Evolutionary conservation across 768 basidiomycete genomes (phyloP), one percentile per base, ranked within the genome.

Genomic region (Phanerodontia chrysosporium): DNA sequence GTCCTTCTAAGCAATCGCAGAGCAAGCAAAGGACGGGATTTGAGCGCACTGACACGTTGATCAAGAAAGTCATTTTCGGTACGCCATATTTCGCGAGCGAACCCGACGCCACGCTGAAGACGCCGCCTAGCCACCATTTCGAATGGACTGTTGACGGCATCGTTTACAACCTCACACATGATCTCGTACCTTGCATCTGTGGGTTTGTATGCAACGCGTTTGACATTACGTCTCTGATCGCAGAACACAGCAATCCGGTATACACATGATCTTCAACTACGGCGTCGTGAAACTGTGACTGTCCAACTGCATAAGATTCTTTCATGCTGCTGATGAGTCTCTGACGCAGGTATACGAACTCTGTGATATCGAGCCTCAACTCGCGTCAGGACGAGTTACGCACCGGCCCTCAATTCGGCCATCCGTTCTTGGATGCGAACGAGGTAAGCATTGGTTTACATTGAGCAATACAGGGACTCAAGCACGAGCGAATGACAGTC

Each of bases 51-150:
- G 62, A 62, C 22, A 49, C 21, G 42, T 42, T 57, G 3, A 48
- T 62, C 22, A 62, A 55, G 27, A 59, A 52, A 42, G 56, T 62
- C 35, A 62, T 59, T 18, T 49, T 55, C 18, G n/a, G 62, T 62
- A 49, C 45, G 62, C 53, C 22, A 3, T 8, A 7, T n/a, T 30
- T 25, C 7, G 30, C 13, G 21, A 10, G 21, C 22, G 29, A 45
- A 32, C 27, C 44, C 32, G 18, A 16, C 49, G 49, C 18, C n/a
- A 1, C 13, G 32, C 25, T 18, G 6, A 24, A 22, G 7, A 22
- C 27, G 18, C 21, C 13, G 8, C 16, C 0, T 30, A 61, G 60
- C 56, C n/a, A 61, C 51, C n/a, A 36, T 61, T 2, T 35, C 21
- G n/a, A 61, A 27, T 16, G 60, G 60, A 44, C 49, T 61, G n/a